phyloP scores from a whole-genome alignment of 1,284 basidiomycete species.

The Microbotryum lychnidis-dioicae region DNA sequence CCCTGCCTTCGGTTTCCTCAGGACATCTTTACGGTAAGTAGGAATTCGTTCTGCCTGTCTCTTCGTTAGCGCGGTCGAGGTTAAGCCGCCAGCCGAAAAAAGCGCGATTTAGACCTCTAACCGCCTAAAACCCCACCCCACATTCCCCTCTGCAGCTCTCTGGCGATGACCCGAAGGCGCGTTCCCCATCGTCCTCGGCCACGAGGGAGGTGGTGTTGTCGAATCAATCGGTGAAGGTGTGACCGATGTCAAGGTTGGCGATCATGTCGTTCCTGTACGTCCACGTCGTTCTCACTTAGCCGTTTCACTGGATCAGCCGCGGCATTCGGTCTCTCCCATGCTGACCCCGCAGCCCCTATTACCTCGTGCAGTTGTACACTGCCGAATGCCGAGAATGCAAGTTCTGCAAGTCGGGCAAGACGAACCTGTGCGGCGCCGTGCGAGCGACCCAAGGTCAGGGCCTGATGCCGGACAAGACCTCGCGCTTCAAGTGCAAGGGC shows the following conservation, averaged over 20 bases:
- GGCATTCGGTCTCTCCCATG: not conserved
- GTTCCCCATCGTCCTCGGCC: conserved; percentile 75
- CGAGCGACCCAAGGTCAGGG: conserved; percentile 69
- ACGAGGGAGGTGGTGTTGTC: conserved; percentile 49
- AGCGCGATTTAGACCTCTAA: not conserved
- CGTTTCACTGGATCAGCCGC: not conserved
- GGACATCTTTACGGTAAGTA: conserved; percentile 30
- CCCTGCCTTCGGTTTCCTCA: not conserved
- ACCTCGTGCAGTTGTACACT: conserved; percentile 32
- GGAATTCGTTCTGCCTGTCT: not conserved
- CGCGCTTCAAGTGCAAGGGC: conserved; percentile 81
- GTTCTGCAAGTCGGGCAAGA: conserved; percentile 98
- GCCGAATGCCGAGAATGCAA: conserved; percentile 89
- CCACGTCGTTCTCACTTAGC: no score
- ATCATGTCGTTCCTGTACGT: conserved; percentile 74
- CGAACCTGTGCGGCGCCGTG: conserved; percentile 80
- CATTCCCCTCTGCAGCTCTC: conserved; percentile 51
- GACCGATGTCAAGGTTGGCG: conserved; percentile 71
- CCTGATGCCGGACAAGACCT: conserved; percentile 88
- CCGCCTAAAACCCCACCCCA: not conserved
- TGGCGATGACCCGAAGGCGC: conserved; percentile 93
- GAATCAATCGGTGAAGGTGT: conserved; percentile 93
- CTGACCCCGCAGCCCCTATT: no score
- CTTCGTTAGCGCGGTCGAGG: no score
- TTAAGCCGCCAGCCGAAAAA: not conserved